phyloP scores from a whole-genome alignment of 2,329 filamentous ascomycete species.

The Aspergillus quadricinctus region DNA sequence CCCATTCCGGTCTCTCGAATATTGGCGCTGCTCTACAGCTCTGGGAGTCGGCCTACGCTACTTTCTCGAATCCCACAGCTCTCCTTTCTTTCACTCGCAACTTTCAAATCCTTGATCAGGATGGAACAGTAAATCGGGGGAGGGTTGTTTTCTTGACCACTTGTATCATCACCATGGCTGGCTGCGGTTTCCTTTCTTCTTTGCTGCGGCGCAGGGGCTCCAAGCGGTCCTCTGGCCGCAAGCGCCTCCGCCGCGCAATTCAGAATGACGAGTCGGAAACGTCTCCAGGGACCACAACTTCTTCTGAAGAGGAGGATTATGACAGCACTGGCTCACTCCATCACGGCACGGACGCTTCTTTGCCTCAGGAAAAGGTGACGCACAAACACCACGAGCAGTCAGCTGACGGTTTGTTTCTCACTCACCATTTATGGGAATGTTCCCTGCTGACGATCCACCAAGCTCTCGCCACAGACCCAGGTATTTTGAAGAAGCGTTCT shows the following conservation, averaged over 20 bases:
- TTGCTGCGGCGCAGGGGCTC: constrained; percentile 21
- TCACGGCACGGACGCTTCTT: constrained; percentile 20
- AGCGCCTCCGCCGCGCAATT: constrained; percentile 15
- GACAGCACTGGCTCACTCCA: constrained; percentile 31
- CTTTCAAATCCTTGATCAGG: constrained; percentile 16
- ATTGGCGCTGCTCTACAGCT: constrained; percentile 11
- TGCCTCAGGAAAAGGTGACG: constrained; percentile 18
- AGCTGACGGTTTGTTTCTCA: constrained; percentile 25
- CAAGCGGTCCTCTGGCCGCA: constrained; percentile 12
- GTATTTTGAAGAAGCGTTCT: constrained; percentile 74
- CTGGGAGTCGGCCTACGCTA: constrained; percentile 17
- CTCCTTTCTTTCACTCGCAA: constrained; percentile 15
- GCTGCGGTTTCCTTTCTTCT: constrained; percentile 32
- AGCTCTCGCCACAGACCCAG: constrained; percentile 60
- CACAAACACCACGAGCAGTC: constrained; percentile 24
- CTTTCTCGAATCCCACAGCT: constrained; percentile 15
- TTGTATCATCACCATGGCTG: constrained; percentile 32
- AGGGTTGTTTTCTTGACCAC: constrained; percentile 29
- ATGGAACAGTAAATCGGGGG: constrained; percentile 28
- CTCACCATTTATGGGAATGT: background rate
- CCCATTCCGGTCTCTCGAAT: constrained; percentile 6
- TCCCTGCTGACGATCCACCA: constrained; percentile 9
- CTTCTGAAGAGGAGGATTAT: constrained; percentile 35
- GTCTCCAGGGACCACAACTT: constrained; percentile 27
- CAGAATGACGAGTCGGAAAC: constrained; percentile 21